A percentile compares a stretch with the other conserved stretches of the same genome.
Evolutionary conservation across 352 stramenopile genomes (phyloP).

Genomic region (Plasmopara muralis): DNA sequence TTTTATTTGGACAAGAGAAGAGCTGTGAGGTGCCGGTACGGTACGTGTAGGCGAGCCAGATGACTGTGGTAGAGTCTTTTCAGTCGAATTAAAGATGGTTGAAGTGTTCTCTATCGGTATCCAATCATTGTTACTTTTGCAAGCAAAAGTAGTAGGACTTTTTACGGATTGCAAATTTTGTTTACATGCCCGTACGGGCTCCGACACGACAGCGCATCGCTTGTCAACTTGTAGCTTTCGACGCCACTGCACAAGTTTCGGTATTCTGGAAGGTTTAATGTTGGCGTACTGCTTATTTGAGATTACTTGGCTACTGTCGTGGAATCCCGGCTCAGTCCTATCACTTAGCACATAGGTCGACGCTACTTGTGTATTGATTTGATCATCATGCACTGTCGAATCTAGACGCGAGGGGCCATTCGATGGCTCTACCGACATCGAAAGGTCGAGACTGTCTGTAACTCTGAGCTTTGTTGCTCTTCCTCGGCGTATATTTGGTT

Average conservation of each 20-base stretch:
- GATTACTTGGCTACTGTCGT: not conserved
- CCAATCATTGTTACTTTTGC: not conserved
- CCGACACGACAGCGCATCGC: not conserved
- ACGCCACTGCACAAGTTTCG: conserved; percentile 39
- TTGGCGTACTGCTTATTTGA: not conserved
- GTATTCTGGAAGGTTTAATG: conserved; percentile 6
- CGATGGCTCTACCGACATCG: conserved; percentile 41
- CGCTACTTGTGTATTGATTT: not conserved
- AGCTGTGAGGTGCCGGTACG: not conserved
- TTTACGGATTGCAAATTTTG: not conserved
- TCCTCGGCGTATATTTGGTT: conserved; percentile 2
- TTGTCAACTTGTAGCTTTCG: conserved; percentile 29
- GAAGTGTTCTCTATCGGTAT: not conserved
- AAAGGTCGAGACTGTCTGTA: conserved; percentile 56
- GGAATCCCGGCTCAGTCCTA: not conserved
- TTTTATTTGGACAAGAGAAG: not conserved
- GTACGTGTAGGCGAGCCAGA: not conserved
- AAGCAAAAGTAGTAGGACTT: not conserved
- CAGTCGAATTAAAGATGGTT: not conserved
- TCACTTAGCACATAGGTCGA: not conserved
- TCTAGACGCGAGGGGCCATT: conserved; percentile 3
- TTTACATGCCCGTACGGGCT: not conserved
- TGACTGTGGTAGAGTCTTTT: not conserved
- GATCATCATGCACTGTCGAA: not conserved
- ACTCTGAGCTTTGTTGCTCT: conserved; percentile 17